Evolutionary conservation across 164 flowering plant genomes (phyloP).

Genomic region (Macadamia tetraphylla): DNA sequence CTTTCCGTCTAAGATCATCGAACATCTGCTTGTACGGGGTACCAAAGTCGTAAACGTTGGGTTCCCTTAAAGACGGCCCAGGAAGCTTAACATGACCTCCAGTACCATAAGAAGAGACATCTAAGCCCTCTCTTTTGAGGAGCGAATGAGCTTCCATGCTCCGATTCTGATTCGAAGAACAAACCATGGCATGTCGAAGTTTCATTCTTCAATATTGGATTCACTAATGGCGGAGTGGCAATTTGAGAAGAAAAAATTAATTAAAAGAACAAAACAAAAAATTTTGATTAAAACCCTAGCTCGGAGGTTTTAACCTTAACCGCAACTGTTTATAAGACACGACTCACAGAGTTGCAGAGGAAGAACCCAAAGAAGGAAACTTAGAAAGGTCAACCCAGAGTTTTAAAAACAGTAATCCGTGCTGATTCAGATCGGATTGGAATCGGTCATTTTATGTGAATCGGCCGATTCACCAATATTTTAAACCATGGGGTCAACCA

Average conservation of each 20-base stretch:
- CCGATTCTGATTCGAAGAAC: conserved; percentile 78
- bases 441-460: too few species aligned
- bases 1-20: conserved; percentile 88
- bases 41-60: conserved; percentile 94
- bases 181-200: conserved; percentile 68
- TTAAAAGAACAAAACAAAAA: neutral
- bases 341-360: too few species aligned
- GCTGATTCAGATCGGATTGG: too few species aligned
- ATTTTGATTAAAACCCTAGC: too few species aligned
- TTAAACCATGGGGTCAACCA: too few species aligned
- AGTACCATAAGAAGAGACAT: conserved; percentile 86
- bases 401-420: too few species aligned
- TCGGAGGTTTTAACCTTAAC: too few species aligned
- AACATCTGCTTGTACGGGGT: conserved; percentile 96
- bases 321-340: too few species aligned
- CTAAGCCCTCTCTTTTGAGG: conserved; percentile 75
- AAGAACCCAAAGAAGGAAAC: too few species aligned
- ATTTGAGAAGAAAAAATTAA: neutral
- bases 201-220: conserved; percentile 32
- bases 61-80: conserved; percentile 92
- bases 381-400: too few species aligned
- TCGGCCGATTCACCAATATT: too few species aligned
- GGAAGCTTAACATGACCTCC: conserved; percentile 98
- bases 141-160: conserved; percentile 81
- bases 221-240: too few species aligned